Evolutionary conservation across 805 yeast genomes (phyloP), one percentile per base, ranked within the genome.

Genomic region (Ogataea naganishii): DNA sequence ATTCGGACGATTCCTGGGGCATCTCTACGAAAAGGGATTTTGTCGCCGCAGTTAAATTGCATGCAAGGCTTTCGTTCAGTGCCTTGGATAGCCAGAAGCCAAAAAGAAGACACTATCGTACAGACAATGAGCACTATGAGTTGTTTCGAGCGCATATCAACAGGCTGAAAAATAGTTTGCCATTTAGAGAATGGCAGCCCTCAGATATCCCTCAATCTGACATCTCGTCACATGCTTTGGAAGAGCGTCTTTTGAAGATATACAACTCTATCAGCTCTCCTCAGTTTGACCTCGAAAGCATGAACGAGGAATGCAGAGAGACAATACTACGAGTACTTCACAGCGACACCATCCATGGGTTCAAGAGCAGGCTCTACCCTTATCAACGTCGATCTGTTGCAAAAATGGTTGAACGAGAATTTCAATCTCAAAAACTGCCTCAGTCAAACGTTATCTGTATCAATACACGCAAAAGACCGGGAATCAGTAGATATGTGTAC

Each of bases 331-430:
- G 36, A 15, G 43, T 60, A 11, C 31, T 51, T 21, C n/a, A n/a
- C n/a, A 38, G 48, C 20, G 50, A 53, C 27, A 50, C 49, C 7
- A 47, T 65, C 7, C 44, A 49, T 1, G 84, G 83, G 0, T 54
- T 79, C 29, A 60, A 53, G 25, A 64, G 80, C 13, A 34, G 40
- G 1, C 52, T 79, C 9, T 78, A 75, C 43, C 60, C 62, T 4
- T 79, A 75, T 41, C 86, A 79, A 46, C 47, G 64, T n/a, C 62
- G 69, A 29, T 75, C 85, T 0, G 60, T 78, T 6, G 62, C 68
- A 3, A 70, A 67, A 39, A 78, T 79, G 85, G 48, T 65, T 18
- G 67, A 64, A 30, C 64, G 60, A 39, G 86, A 79, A 42, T 38
- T 64, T 0, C 23, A 36, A 2, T 53, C 62, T 7, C 32, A 34